These are phyloP conservation scores for Cenococcum geophilum DNA, from an alignment of 495 filamentous ascomycete genomes.

Conservation along the genomic window DNA sequence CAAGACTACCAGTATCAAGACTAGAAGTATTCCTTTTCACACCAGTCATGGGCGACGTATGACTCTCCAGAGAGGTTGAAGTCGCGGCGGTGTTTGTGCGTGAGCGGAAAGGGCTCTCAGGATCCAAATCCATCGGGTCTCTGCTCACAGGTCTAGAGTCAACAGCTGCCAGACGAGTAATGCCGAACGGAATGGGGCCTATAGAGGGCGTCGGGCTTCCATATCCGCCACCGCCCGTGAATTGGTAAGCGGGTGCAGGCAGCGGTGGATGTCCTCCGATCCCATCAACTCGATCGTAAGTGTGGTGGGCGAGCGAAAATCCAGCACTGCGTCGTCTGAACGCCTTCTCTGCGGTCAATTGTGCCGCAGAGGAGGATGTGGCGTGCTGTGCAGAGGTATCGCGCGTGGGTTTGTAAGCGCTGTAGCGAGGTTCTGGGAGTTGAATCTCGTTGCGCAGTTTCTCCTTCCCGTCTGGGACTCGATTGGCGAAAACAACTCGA, in stretches of 20 bases:
- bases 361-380: constrained; percentile 13
- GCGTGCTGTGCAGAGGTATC: constrained; percentile 36
- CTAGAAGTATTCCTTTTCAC: too few relatives aligned
- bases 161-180: constrained; percentile 11
- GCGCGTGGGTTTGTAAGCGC: constrained; percentile 67
- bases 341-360: constrained; percentile 24
- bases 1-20: constrained; percentile 1
- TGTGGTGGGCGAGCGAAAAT: constrained; percentile 25
- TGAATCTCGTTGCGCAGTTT: constrained; percentile 86
- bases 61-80: neutral
- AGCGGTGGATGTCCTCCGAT: constrained; percentile 14
- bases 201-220: constrained; percentile 12
- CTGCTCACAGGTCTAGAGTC: constrained; percentile 29
- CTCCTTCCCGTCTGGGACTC: constrained; percentile 95
- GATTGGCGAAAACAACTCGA: constrained; percentile 94
- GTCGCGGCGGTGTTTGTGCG: constrained; percentile 6
- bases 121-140: constrained; percentile 32
- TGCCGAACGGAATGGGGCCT: constrained; percentile 20
- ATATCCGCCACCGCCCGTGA: constrained; percentile 16
- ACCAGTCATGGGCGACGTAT: constrained; percentile 1
- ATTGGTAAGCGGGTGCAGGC: constrained; percentile 20
- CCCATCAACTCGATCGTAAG: constrained; percentile 13
- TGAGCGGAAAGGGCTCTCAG: constrained; percentile 22
- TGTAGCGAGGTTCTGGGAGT: constrained; percentile 79
- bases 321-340: constrained; percentile 29